Base-by-base conservation (phyloP, 306 rosid genomes). In the Prunus kanzakura region DNA sequence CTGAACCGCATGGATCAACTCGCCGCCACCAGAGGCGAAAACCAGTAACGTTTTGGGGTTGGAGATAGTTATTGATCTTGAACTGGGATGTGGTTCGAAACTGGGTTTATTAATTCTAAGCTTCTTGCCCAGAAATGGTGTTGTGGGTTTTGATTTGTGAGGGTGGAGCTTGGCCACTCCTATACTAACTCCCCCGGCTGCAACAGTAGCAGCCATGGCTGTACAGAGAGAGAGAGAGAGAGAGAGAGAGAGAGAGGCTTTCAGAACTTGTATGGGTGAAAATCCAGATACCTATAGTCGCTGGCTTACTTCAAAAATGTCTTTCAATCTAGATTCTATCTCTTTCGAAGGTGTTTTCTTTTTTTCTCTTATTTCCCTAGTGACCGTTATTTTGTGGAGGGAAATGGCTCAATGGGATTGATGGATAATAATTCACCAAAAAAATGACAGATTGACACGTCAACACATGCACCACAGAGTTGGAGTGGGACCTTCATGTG, bases 91-190 rank as follows among this genome's bases (percentile, higher is more conserved):
- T 38, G 81, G 18, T 58, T 78, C 71, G n/a, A 15, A 50, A 27
- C 46, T 68, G 75, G 83, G 78, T 74, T 81, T 87, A 78, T 81
- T 87, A 78, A 79, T 63, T 60, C 80, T 71, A 19, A 88, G 86
- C 68, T 79, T 87, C 38, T 83, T 87, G 7, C 96, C 96, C 0
- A 94, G 82, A 80, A 90, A 94, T 46, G 78, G 78, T 22, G 97
- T 86, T 22, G 81, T 80, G 82, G 85, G 83, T 56, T 77, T 90
- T 41, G 82, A 71, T 5, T 76, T 79, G 66, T 74, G 81, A 61
- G 81, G 90, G 20, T 76, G 89, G 86, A 88, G 90, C 63, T 87
- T 83, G 65, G 88, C 22, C 0, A 81, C 82, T 71, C 88, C 88
- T 0, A 86, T 69, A 6, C 89, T 87, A 14, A 94, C 79, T 80